These are phyloP conservation scores for Epichloe elymi DNA, from an alignment of 2,329 filamentous ascomycete species.

Conservation along the genomic window DNA sequence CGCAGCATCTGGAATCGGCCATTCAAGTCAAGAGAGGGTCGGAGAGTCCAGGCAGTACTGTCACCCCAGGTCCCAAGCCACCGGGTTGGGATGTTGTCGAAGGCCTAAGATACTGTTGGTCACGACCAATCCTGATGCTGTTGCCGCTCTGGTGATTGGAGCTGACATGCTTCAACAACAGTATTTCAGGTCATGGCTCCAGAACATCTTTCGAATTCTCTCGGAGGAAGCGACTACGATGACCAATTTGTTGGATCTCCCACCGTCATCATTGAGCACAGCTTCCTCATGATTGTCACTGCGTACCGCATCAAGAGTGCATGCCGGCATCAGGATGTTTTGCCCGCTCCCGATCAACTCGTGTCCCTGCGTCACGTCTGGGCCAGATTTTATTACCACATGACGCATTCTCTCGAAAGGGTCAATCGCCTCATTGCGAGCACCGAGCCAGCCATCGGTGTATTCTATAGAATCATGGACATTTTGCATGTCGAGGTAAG, in stretches of 20 bases:
- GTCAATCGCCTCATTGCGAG: slow-evolving; percentile 1
- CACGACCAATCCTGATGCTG: neutral
- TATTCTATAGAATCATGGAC: slow-evolving; percentile 5
- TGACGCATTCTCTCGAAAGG: slow-evolving; percentile 1
- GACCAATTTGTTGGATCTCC: slow-evolving; percentile 1
- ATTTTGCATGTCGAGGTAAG: slow-evolving; percentile 4
- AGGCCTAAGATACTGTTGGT: slow-evolving; percentile 2
- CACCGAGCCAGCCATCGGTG: neutral
- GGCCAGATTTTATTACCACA: slow-evolving; percentile 3
- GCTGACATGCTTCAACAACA: neutral
- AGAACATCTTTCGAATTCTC: slow-evolving; percentile 2
- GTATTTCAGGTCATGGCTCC: slow-evolving; percentile 4
- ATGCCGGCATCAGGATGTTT: neutral
- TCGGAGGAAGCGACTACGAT: slow-evolving; percentile 2
- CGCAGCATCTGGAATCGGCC: neutral
- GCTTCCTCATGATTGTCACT: slow-evolving; percentile 4
- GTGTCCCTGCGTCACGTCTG: neutral
- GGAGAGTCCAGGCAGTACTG: neutral
- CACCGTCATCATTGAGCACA: slow-evolving; percentile 3
- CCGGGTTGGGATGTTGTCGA: slow-evolving; percentile 3
- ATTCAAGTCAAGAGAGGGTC: neutral
- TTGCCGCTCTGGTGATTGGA: neutral
- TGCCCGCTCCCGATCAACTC: slow-evolving; percentile 1
- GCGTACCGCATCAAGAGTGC: slow-evolving; percentile 3
- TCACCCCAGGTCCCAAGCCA: neutral